phyloP scores from a whole-genome alignment of 2,329 filamentous ascomycete species.

The Verticillium albo-atrum region DNA sequence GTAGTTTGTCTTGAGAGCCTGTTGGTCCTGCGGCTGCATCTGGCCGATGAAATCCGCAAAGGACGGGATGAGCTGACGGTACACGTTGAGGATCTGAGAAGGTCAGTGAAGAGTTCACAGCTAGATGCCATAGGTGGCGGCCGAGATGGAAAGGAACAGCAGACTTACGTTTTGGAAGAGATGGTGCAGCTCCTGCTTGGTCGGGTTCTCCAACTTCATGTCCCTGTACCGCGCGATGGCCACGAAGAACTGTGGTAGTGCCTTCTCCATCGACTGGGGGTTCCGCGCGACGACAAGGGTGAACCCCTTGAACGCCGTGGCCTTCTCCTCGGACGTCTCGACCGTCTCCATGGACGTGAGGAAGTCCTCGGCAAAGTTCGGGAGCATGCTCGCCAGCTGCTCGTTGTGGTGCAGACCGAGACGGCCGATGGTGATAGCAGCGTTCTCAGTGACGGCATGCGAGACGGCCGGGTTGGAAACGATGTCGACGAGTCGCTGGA shows the following conservation, averaged over 20 bases:
- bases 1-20: slow-evolving; percentile 45
- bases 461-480: slow-evolving; percentile 82
- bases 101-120: slow-evolving; percentile 5
- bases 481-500: slow-evolving; percentile 75
- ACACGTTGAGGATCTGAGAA: slow-evolving; percentile 45
- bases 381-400: slow-evolving; percentile 72
- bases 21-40: slow-evolving; percentile 44
- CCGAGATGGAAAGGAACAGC: not conserved
- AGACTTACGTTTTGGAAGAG: slow-evolving; percentile 70
- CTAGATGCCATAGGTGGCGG: not conserved
- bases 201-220: slow-evolving; percentile 53
- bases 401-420: slow-evolving; percentile 77
- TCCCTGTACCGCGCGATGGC: slow-evolving; percentile 76
- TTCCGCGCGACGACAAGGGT: slow-evolving; percentile 79
- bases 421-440: slow-evolving; percentile 85
- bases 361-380: slow-evolving; percentile 78
- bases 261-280: slow-evolving; percentile 86
- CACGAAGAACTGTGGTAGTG: slow-evolving; percentile 74
- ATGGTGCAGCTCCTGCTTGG: slow-evolving; percentile 62
- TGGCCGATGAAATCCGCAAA: slow-evolving; percentile 51
- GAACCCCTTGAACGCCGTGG: slow-evolving; percentile 88
- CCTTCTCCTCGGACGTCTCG: slow-evolving; percentile 88
- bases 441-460: slow-evolving; percentile 85
- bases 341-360: slow-evolving; percentile 78
- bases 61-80: slow-evolving; percentile 56